Conservation (phyloP, 441 rosid genomes). For the Aleurites moluccanus region DNA sequence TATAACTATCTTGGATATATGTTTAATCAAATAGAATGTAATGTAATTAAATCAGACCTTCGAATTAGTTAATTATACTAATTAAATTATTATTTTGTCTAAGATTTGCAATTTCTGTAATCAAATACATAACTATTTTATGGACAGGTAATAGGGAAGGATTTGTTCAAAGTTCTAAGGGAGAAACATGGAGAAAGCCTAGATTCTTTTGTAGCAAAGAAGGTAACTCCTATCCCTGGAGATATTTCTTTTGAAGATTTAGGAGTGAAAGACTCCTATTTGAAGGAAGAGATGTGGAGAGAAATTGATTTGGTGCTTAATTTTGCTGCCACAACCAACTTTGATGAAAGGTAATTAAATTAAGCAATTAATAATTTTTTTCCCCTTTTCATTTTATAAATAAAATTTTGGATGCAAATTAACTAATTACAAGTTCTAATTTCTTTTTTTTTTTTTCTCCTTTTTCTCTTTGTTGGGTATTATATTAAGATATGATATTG, state of each 20-base stretch:
- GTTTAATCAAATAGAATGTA: too few species aligned
- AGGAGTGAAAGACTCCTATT: constrained; percentile 48
- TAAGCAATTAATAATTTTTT: background rate
- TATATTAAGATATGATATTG: constrained; percentile 28
- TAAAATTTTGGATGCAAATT: background rate
- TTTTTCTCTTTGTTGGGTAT: background rate
- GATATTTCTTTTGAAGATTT: constrained; percentile 57
- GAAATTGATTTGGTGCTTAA: constrained; percentile 60
- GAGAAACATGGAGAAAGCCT: constrained; percentile 51
- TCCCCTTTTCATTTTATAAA: background rate
- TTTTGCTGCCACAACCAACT: constrained; percentile 80
- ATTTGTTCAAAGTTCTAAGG: constrained; percentile 58
- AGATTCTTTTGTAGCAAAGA: constrained; percentile 44
- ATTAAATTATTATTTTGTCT: too few species aligned
- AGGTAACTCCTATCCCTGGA: constrained; percentile 57
- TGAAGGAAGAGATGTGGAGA: constrained; percentile 46
- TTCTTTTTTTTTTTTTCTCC: background rate
- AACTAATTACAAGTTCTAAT: background rate
- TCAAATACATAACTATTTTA: background rate
- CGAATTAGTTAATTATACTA: too few species aligned
- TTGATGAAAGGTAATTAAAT: constrained; percentile 68
- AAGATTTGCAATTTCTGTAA: too few species aligned
- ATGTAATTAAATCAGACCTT: too few species aligned
- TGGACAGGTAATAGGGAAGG: constrained; percentile 41
- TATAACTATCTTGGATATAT: too few species aligned